Conservation (phyloP, 352 stramenopile genomes). For the Thalassiosira hispida region DNA sequence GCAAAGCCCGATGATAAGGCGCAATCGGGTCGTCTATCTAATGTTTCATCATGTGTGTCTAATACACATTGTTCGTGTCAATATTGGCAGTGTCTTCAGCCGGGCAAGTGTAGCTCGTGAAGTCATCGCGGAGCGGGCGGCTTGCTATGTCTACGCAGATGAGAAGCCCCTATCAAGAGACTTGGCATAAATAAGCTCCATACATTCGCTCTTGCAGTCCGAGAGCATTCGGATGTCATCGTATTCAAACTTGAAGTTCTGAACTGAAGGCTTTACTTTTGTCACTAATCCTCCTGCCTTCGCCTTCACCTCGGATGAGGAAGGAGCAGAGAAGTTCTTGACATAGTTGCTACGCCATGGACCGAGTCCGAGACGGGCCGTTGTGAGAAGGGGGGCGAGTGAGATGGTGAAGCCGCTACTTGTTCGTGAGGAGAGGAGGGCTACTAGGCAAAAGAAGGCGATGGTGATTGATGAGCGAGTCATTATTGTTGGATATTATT, state of each 20-base stretch:
- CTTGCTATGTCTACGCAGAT: conserved; percentile 1
- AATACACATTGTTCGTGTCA: no score
- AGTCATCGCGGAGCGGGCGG: no score
- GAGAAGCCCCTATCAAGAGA: conserved; percentile 19
- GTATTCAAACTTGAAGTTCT: conserved; percentile 40
- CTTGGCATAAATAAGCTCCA: conserved; percentile 29
- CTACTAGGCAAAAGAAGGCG: conserved; percentile 9
- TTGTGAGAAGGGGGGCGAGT: conserved; percentile 11
- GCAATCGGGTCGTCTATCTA: conserved; percentile 1
- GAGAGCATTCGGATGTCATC: conserved; percentile 23
- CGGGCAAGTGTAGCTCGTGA: not conserved
- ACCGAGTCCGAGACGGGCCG: conserved; percentile 7
- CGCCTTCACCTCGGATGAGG: not conserved
- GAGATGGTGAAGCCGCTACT: conserved; percentile 25
- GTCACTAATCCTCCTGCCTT: not conserved
- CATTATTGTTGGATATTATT: conserved; percentile 3
- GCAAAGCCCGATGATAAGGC: not conserved
- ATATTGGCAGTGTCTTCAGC: no score
- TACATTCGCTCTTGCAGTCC: conserved; percentile 23
- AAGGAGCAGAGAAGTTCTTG: conserved; percentile 1
- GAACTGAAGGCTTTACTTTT: not conserved
- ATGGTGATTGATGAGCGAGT: conserved; percentile 7
- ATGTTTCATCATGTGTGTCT: not conserved
- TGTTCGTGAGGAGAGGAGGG: not conserved
- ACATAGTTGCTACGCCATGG: conserved; percentile 17